Percentiles rank a stretch among this genome's conserved stretches.
These are phyloP conservation scores for Nymphaea thermarum DNA, from an alignment of 164 flowering plant genomes.

Conservation along the genomic window DNA sequence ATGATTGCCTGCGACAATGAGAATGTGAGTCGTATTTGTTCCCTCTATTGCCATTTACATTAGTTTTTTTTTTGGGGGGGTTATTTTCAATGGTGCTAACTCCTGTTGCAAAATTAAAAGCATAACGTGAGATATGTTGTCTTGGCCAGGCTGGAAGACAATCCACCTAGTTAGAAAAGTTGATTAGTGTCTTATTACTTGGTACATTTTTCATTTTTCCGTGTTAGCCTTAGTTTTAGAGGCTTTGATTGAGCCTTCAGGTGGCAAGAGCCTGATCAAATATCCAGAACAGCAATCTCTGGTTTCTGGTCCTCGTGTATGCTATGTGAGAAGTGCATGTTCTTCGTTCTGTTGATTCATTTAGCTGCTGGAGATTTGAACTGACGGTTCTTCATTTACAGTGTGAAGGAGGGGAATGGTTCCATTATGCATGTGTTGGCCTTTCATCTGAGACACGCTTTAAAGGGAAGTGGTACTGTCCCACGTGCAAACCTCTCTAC, in stretches of 20 bases:
- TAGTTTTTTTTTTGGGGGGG: too few relatives aligned
- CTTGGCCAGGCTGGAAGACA: not conserved
- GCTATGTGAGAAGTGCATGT: not conserved
- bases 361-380: too few relatives aligned
- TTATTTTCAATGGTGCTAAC: too few relatives aligned
- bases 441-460: constrained; percentile 98
- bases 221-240: not conserved
- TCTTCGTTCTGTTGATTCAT: too few relatives aligned
- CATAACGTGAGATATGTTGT: too few relatives aligned
- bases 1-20: constrained; percentile 99
- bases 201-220: too few relatives aligned
- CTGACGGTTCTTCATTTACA: constrained; percentile 16
- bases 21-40: constrained; percentile 41
- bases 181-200: too few relatives aligned
- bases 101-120: too few relatives aligned
- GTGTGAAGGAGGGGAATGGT: constrained; percentile 99
- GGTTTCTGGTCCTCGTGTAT: too few relatives aligned
- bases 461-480: constrained; percentile 96
- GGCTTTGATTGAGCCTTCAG: not conserved
- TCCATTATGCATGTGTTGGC: constrained; percentile 94
- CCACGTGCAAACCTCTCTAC: constrained; percentile 60
- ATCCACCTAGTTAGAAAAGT: too few relatives aligned
- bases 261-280: not conserved
- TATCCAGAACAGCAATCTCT: not conserved
- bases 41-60: not conserved